Evolutionary conservation across 768 basidiomycete species (phyloP), one percentile per base, ranked within the genome.

Genomic region (Leucocoprinus sp.): DNA sequence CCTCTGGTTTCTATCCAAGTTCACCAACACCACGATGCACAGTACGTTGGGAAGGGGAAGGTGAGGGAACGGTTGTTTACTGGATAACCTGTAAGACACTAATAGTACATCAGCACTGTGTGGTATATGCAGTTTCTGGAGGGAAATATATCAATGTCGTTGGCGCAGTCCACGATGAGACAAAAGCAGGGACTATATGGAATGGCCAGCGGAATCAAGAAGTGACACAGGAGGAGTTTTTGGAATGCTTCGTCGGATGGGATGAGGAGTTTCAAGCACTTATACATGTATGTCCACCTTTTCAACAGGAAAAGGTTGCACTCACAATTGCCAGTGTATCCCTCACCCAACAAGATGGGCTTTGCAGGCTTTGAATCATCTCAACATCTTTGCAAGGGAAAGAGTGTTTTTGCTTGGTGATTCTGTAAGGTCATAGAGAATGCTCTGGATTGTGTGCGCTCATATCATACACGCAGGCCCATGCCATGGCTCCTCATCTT

Each of bases 71-170:
- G 12, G 27, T 28, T 28, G 5, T 27, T 5, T 11, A 27, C 11
- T 5, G 26, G 26, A 11, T 27, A 11, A 14, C 9, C 9, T 31
- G 4, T 31, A n/a, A 31, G 4, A 5, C 6, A 4, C n/a, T 4
- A 31, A 31, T 12, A 5, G 6, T 11, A 4, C 14, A 3, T 21
- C 21, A 80, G 76, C 69, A 74, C 55, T 44, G 75, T 14, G 59
- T 78, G 2, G 64, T 61, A 0, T 80, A 80, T 55, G 68, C 74
- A 0, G 67, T 80, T 9, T 70, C 74, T 1, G 61, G 66, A 26
- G 75, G 72, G 8, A 62, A 63, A 42, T 57, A 67, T 21, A 61
- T 80, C 49, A 81, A 78, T 50, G 58, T 78, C 23, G 75, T 67
- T 3, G 71, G 66, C 5, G 68, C 71, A 36, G 61, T 17, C 19